Evolutionary conservation across 139 green algal genomes (phyloP), one percentile per base, ranked within the genome.

Genomic region (Microglena sp.): DNA sequence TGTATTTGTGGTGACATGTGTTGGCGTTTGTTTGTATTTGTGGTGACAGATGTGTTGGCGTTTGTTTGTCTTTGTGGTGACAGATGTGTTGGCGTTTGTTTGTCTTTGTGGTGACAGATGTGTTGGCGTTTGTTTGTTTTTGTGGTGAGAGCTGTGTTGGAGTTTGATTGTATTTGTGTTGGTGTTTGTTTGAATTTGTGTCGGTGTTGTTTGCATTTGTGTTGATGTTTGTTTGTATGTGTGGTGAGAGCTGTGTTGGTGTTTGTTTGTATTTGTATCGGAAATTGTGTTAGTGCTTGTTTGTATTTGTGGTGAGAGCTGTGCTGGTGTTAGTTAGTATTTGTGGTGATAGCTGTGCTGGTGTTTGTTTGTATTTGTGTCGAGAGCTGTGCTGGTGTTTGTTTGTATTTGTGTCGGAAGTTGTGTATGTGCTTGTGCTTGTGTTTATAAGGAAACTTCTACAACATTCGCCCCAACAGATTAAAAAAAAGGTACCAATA

Each of bases 221-320:
- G 55, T 40, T 7, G 26, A 29, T 34, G 15, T 34, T 21, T 7
- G 27, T 36, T 5, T n/a, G 55, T 36, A 7, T 62, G 55, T 22
- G 55, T 7, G 28, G 57, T 64, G 57, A 29, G 24, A 58, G n/a
- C n/a, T n/a, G n/a, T n/a, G n/a, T n/a, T n/a, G n/a, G 18, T 58
- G 50, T 29, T 21, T 58, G 50, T 58, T 11, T 50, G 40, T 50
- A 50, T 50, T 50, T 50, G 40, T 50, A 18, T 18, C 15, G 11
- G 40, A 24, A 18, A 24, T 11, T 50, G 40, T 50, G 40, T 18
- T 24, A 11, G 40, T 50, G 40, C 18, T 11, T 50, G 40, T 50
- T 11, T 50, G 40, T 18, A 18, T 50, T 11, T 18, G 40, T 50
- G 40, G 11, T 11, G 11, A 18, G 18, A 18, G 11, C n/a, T 4